A percentile compares a stretch with the other conserved stretches of the same genome.
Conservation (phyloP, 2,329 filamentous ascomycete species). For the Nigrograna mackinnonii region DNA sequence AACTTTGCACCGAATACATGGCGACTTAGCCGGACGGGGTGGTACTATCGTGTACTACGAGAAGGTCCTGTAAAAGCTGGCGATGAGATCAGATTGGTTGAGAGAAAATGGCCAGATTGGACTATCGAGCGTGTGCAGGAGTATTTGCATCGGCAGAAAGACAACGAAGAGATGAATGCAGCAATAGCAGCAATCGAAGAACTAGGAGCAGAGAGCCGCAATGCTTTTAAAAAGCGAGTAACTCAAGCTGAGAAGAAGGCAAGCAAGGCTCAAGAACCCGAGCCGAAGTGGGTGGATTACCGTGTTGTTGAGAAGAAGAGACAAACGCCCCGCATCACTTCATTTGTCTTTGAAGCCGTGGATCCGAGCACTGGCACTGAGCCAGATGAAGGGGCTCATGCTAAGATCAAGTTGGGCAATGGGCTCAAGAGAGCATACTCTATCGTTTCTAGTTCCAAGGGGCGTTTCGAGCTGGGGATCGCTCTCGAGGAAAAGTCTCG, state of each 20-base stretch:
- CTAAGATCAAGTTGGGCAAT: neutral
- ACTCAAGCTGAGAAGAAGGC: neutral
- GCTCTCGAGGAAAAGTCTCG: neutral
- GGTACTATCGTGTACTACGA: constrained; percentile 64
- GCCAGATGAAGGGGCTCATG: neutral
- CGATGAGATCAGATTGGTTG: neutral
- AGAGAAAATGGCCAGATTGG: neutral
- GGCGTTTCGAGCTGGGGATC: neutral
- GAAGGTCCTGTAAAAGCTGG: constrained; percentile 2
- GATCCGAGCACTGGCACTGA: neutral
- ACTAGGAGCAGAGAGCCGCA: neutral
- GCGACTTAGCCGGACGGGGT: constrained; percentile 60
- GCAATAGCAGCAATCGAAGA: neutral
- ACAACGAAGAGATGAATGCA: neutral
- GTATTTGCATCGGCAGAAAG: neutral
- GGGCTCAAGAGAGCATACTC: neutral
- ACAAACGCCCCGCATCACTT: neutral
- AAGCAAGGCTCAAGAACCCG: neutral
- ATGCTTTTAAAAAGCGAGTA: neutral
- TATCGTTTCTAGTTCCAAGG: neutral
- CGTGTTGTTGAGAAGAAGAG: neutral
- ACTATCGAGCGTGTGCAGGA: neutral
- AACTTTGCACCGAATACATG: constrained; percentile 62
- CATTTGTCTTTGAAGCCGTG: neutral
- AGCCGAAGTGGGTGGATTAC: neutral